Evolutionary conservation across 495 filamentous ascomycete genomes (phyloP).

Genomic region (Tuber magnatum): DNA sequence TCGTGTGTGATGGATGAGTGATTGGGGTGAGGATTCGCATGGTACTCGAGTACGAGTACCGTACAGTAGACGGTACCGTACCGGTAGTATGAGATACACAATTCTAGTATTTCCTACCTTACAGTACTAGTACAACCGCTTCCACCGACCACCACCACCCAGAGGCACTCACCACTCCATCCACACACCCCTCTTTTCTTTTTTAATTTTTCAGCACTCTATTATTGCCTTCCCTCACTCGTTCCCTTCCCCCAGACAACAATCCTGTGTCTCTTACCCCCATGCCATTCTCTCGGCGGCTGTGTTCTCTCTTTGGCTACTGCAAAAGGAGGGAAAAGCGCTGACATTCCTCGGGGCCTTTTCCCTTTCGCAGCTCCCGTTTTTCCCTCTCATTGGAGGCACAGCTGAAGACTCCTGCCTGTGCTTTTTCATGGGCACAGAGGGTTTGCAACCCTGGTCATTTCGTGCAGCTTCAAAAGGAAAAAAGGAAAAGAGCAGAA

Average conservation of each 20-base stretch:
- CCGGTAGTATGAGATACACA: neutral
- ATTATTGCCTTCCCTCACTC: neutral
- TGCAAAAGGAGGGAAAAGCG: neutral
- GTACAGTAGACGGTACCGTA: too few relatives aligned
- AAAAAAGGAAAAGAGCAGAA: neutral
- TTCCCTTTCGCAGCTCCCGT: neutral
- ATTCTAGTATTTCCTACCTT: neutral
- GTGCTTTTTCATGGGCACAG: neutral
- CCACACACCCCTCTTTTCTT: neutral
- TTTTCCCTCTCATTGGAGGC: neutral
- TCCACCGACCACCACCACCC: conserved; percentile 1
- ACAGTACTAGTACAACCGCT: too few relatives aligned
- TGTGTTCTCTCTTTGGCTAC: conserved; percentile 25
- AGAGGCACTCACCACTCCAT: neutral
- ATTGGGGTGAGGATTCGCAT: neutral
- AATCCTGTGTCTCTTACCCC: conserved; percentile 11
- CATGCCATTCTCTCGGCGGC: conserved; percentile 34
- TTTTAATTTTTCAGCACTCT: neutral
- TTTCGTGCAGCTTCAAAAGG: neutral
- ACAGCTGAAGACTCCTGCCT: neutral
- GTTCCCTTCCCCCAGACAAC: neutral
- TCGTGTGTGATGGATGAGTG: neutral
- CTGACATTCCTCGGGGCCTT: neutral
- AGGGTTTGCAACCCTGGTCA: neutral
- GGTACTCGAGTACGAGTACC: neutral